Conservation (phyloP, 805 yeast genomes). For the Wickerhamiella nectarea region DNA sequence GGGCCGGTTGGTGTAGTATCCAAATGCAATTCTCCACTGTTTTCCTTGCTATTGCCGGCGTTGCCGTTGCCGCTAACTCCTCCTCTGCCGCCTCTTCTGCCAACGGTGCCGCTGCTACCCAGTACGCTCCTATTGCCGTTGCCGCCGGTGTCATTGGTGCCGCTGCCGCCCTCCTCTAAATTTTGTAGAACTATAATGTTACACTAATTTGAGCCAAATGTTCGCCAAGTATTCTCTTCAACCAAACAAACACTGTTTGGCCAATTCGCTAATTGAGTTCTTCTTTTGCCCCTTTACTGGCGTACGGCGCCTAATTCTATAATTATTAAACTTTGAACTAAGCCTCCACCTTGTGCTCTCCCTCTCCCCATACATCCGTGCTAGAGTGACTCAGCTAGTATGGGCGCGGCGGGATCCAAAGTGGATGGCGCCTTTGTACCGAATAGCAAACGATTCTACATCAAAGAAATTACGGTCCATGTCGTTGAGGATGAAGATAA, state of each 20-base stretch:
- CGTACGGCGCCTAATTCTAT: no score
- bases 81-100: conserved; percentile 7
- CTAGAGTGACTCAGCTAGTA: conserved; percentile 5
- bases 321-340: no score
- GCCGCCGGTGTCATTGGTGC: conserved; percentile 8
- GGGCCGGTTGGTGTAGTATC: neutral
- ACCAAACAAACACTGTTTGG: no score
- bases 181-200: neutral
- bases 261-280: no score
- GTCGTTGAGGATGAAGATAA: conserved; percentile 15
- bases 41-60: conserved; percentile 5
- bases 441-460: conserved; percentile 14
- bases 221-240: no score
- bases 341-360: no score
- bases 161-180: conserved; percentile 5
- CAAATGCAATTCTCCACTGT: conserved; percentile 10
- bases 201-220: neutral
- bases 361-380: no score
- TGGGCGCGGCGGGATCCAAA: conserved; percentile 20
- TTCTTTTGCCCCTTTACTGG: no score
- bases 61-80: conserved; percentile 5
- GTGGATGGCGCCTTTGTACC: conserved; percentile 11
- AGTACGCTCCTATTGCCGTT: conserved; percentile 1
- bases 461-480: conserved; percentile 12
- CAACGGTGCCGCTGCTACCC: conserved; percentile 4